A percentile compares a stretch with the other conserved stretches of the same genome.
phyloP scores from a whole-genome alignment of 768 basidiomycete species.

The Russula sp. region DNA sequence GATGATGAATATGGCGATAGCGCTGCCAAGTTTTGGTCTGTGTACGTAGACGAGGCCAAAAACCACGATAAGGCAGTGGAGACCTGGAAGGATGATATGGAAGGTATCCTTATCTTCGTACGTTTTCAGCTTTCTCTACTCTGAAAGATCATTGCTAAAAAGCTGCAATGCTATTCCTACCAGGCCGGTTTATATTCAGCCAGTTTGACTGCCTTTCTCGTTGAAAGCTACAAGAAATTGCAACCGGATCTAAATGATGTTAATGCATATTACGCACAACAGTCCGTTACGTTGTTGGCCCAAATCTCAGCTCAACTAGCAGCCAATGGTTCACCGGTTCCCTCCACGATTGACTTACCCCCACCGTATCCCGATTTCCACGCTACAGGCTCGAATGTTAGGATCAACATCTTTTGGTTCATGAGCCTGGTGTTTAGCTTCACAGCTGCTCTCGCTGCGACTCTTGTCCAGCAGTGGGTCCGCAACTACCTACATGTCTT shows the following conservation, averaged over 20 bases:
- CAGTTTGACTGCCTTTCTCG: constrained; percentile 14
- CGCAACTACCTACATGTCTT: neutral
- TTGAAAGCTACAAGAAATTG: constrained; percentile 8
- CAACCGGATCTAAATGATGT: neutral
- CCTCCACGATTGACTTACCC: neutral
- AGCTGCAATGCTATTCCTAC: too few relatives aligned
- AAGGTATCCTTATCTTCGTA: constrained; percentile 36
- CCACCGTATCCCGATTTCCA: constrained; percentile 8
- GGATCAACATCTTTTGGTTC: constrained; percentile 39
- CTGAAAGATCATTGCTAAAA: neutral
- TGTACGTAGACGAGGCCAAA: constrained; percentile 32
- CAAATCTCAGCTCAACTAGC: constrained; percentile 18
- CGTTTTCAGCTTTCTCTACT: constrained; percentile 1
- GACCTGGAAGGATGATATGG: constrained; percentile 38
- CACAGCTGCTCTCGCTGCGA: constrained; percentile 36
- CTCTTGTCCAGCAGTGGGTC: constrained; percentile 32
- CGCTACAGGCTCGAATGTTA: constrained; percentile 28
- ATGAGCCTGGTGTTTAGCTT: constrained; percentile 33
- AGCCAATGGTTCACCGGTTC: constrained; percentile 4
- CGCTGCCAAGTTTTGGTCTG: constrained; percentile 34
- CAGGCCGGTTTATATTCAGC: constrained; percentile 18
- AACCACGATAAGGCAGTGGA: constrained; percentile 29
- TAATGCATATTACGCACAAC: neutral
- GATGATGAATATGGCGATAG: constrained; percentile 33
- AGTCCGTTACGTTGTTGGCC: constrained; percentile 9